These are phyloP conservation scores for Xylariaceae sp. DNA, from an alignment of 2,329 filamentous ascomycete species.

Conservation along the genomic window DNA sequence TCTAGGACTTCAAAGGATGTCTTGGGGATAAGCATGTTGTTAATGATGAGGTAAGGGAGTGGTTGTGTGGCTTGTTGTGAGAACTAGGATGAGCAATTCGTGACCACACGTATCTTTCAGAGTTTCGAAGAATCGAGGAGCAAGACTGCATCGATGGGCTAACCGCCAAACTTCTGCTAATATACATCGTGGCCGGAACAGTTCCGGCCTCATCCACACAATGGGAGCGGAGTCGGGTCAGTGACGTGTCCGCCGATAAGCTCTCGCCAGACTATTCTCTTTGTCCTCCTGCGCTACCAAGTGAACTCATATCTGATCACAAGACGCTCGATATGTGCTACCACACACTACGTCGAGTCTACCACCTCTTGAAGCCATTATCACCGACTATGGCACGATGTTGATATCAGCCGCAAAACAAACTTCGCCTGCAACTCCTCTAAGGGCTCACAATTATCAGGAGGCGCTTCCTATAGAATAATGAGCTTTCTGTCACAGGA, in stretches of 20 bases:
- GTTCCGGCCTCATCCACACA: conserved; percentile 39
- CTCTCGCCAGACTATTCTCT: conserved; percentile 8
- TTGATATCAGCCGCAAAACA: background rate
- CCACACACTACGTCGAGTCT: background rate
- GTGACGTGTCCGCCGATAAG: conserved; percentile 12
- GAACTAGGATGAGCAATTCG: background rate
- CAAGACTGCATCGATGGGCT: conserved; percentile 5
- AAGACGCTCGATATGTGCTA: background rate
- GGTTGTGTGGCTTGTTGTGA: background rate
- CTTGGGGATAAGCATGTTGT: conserved; percentile 36
- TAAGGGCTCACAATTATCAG: background rate
- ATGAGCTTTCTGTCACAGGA: background rate
- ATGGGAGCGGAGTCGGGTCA: conserved; percentile 26
- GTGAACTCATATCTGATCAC: conserved; percentile 2
- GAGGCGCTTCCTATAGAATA: background rate
- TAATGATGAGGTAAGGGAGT: background rate
- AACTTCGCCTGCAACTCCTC: background rate
- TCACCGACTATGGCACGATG: conserved; percentile 1
- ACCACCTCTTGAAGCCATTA: conserved; percentile 9
- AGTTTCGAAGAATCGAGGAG: conserved; percentile 10
- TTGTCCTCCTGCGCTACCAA: background rate
- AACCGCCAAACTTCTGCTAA: conserved; percentile 31
- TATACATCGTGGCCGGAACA: conserved; percentile 45
- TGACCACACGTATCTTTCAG: background rate
- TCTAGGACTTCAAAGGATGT: conserved; percentile 64